Conservation (phyloP, 2,329 filamentous ascomycete genomes). For the Colletotrichum sp. region DNA sequence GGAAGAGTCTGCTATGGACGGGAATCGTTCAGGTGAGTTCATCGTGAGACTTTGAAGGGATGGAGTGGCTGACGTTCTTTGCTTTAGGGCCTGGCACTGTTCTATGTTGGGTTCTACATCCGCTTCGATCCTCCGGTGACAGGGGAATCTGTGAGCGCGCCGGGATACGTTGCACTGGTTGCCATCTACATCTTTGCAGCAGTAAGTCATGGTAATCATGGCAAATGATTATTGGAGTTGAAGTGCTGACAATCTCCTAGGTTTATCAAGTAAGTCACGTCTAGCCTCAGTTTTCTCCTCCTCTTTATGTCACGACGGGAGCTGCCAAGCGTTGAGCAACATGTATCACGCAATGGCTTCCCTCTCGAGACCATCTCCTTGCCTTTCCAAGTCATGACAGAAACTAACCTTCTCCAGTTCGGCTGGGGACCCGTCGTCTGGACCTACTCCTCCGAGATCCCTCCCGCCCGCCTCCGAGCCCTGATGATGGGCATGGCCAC, state of each 20-base stretch:
- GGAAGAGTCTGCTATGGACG: conserved; percentile 36
- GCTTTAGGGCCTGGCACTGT: conserved; percentile 45
- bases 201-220: background rate
- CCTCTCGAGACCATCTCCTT: accelerated
- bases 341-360: background rate
- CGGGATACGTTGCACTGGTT: conserved; percentile 58
- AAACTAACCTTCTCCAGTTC: background rate
- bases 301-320: accelerated
- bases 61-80: no score
- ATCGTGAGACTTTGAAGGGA: background rate
- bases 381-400: background rate
- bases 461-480: conserved; percentile 61
- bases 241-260: background rate
- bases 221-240: background rate
- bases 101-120: conserved; percentile 67
- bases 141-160: conserved; percentile 47
- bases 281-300: accelerated
- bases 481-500: conserved; percentile 67
- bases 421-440: conserved; percentile 63
- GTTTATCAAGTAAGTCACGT: background rate
- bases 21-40: conserved; percentile 25
- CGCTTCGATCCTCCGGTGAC: conserved; percentile 43
- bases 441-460: conserved; percentile 65
- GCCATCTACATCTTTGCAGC: conserved; percentile 54
- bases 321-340: background rate